Conservation (phyloP, 2,329 filamentous ascomycete species). For the Colletotrichum godetiae region DNA sequence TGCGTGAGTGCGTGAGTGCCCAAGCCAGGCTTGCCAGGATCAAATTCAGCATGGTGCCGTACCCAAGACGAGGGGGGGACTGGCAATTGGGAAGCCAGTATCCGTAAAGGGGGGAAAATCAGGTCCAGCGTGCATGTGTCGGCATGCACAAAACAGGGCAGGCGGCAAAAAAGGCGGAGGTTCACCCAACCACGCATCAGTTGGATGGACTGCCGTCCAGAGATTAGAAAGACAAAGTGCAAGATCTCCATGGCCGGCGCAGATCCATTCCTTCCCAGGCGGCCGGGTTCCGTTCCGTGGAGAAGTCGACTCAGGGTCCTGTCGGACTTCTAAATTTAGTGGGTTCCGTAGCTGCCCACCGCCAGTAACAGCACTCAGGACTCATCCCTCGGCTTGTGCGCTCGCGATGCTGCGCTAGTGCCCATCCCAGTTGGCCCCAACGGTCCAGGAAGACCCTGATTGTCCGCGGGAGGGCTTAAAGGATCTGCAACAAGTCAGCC, state of each 20-base stretch:
- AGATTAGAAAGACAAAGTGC: background rate
- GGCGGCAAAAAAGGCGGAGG: background rate
- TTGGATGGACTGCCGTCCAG: background rate
- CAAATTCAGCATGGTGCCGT: background rate
- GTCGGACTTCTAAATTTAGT: conserved; percentile 24
- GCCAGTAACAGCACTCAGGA: background rate
- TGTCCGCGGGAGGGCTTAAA: background rate
- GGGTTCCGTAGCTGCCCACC: background rate
- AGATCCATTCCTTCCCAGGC: conserved; percentile 8
- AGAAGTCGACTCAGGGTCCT: background rate
- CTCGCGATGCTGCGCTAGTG: background rate
- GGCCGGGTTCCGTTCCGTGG: conserved; percentile 14
- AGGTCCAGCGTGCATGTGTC: background rate
- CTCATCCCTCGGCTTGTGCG: background rate
- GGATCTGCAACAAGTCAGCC: background rate
- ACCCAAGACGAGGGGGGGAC: background rate
- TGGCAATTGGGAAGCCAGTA: no score
- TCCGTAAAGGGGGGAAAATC: background rate
- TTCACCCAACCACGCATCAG: background rate
- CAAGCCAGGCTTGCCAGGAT: background rate
- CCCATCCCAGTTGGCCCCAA: background rate
- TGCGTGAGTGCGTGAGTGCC: no score
- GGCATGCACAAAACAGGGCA: background rate
- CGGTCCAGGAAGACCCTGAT: background rate
- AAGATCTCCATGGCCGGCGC: conserved; percentile 7